phyloP scores from a whole-genome alignment of 2,329 filamentous ascomycete genomes.

The Hirsutella rhossiliensis region DNA sequence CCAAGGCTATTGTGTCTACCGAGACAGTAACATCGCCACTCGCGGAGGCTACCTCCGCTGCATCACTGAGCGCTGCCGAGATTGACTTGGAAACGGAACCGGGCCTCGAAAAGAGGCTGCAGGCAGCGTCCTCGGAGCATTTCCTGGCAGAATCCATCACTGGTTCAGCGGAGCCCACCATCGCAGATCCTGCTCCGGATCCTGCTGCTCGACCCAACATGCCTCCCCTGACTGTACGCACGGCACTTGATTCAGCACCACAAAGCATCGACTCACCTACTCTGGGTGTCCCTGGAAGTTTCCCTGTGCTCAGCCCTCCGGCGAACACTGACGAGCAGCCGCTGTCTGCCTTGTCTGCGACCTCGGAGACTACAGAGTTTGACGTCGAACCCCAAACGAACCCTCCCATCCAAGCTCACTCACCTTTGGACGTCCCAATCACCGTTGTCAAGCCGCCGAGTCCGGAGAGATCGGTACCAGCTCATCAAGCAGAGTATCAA shows the following conservation, averaged over 20 bases:
- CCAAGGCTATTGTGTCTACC: conserved; percentile 25
- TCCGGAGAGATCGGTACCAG: conserved; percentile 12
- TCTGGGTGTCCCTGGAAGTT: conserved; percentile 53
- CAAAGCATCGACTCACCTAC: conserved; percentile 45
- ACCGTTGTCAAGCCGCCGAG: conserved; percentile 16
- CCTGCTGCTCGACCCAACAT: background rate
- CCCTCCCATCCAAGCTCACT: conserved; percentile 25
- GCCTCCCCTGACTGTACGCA: conserved; percentile 3
- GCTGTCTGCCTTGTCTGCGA: conserved; percentile 44
- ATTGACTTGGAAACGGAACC: conserved; percentile 1
- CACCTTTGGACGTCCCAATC: conserved; percentile 12
- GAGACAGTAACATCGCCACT: conserved; percentile 1
- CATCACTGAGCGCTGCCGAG: conserved; percentile 1
- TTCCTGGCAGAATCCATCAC: background rate
- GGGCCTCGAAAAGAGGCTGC: background rate
- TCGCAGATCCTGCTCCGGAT: background rate
- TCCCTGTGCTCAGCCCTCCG: conserved; percentile 31
- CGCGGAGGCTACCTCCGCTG: background rate
- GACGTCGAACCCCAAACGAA: conserved; percentile 60
- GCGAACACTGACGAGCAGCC: conserved; percentile 35
- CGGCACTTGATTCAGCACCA: conserved; percentile 2
- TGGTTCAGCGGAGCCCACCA: background rate
- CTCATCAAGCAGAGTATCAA: conserved; percentile 30
- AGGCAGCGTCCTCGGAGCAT: background rate
- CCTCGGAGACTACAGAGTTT: conserved; percentile 56